Conservation (phyloP, 306 rosid species). For the Astragalus glycyphyllos region DNA sequence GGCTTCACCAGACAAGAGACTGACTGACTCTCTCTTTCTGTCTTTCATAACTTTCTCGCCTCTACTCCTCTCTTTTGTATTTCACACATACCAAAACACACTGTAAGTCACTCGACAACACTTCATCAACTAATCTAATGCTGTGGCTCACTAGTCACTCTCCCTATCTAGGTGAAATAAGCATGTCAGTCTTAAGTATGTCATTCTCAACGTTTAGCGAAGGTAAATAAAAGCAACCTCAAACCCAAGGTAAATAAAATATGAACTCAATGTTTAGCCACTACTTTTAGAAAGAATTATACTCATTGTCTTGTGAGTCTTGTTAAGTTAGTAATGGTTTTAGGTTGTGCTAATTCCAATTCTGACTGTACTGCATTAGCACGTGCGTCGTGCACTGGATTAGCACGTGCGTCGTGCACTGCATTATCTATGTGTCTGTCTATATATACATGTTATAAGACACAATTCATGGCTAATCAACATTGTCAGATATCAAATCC, state of each 20-base stretch:
- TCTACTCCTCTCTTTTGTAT: no score
- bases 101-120: background rate
- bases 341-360: background rate
- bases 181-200: constrained; percentile 16
- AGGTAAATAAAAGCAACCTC: background rate
- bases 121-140: background rate
- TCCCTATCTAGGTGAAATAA: constrained; percentile 1
- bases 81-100: no score
- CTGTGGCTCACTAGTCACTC: constrained; percentile 6
- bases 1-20: no score
- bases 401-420: background rate
- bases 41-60: no score
- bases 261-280: background rate
- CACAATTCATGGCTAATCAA: constrained; percentile 10
- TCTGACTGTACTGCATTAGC: background rate
- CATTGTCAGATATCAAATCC: background rate
- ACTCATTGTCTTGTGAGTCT: background rate
- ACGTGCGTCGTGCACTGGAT: background rate
- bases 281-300: background rate
- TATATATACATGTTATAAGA: background rate
- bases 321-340: constrained; percentile 3
- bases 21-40: no score
- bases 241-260: constrained; percentile 22
- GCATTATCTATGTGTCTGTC: background rate
- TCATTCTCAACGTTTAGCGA: background rate